Percentiles rank a stretch among this genome's conserved stretches.
These are phyloP conservation scores for Globisporangium recalcitrans DNA, from an alignment of 352 stramenopile genomes.

Conservation along the genomic window DNA sequence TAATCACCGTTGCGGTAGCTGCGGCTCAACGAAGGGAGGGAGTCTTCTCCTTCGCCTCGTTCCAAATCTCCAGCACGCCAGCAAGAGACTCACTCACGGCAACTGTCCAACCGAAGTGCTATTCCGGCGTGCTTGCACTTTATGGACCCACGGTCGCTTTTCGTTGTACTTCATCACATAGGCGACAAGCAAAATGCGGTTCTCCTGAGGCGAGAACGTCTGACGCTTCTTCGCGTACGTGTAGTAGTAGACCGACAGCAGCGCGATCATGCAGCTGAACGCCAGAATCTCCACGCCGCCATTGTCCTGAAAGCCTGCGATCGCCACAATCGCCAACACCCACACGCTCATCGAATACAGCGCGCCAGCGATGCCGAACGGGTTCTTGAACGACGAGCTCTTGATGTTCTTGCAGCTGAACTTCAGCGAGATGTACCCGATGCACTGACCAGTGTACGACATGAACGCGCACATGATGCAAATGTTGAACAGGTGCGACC, in stretches of 20 bases:
- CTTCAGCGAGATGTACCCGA: slow-evolving; percentile 25
- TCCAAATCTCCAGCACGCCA: too few species aligned
- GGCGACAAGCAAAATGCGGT: slow-evolving; percentile 20
- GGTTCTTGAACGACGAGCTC: slow-evolving; percentile 17
- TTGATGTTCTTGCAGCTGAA: slow-evolving; percentile 23
- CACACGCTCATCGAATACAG: slow-evolving; percentile 20
- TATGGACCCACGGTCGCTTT: not conserved
- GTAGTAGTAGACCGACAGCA: slow-evolving; percentile 18
- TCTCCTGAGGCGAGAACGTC: slow-evolving; percentile 22
- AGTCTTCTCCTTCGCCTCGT: too few species aligned
- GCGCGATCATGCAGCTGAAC: slow-evolving; percentile 1
- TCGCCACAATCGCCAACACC: slow-evolving; percentile 7
- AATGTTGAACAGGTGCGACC: not conserved
- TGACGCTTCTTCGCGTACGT: slow-evolving; percentile 17
- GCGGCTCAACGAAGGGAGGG: too few species aligned
- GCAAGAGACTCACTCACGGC: too few species aligned
- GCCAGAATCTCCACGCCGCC: not conserved
- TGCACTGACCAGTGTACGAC: slow-evolving; percentile 21
- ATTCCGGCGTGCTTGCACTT: too few species aligned
- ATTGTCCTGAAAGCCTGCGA: slow-evolving; percentile 16
- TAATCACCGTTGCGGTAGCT: too few species aligned
- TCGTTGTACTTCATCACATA: slow-evolving; percentile 26
- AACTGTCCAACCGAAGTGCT: too few species aligned
- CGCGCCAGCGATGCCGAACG: slow-evolving; percentile 17
- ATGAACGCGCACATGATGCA: slow-evolving; percentile 15